Evolutionary conservation across 2,329 filamentous ascomycete genomes (phyloP).

Genomic region (Claviceps digitariae): DNA sequence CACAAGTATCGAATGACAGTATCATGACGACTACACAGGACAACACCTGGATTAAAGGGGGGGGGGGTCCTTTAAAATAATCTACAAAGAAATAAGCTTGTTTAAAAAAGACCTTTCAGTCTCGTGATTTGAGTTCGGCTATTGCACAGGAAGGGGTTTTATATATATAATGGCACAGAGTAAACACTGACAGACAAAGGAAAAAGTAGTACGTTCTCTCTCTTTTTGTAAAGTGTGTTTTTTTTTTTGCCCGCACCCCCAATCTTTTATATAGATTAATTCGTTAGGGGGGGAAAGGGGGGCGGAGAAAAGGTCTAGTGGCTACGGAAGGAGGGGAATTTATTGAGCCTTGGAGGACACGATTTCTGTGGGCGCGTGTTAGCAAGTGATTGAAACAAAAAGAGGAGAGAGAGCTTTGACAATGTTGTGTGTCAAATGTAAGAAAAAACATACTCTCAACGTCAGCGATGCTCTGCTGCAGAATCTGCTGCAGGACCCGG

Average conservation of each 20-base stretch:
- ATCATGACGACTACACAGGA: background rate
- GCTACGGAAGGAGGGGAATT: background rate
- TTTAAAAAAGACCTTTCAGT: background rate
- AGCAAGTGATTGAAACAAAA: background rate
- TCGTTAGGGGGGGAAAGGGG: background rate
- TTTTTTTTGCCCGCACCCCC: background rate
- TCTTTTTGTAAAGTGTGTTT: background rate
- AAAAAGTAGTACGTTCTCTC: background rate
- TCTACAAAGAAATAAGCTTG: too few species aligned
- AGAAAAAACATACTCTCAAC: conserved; percentile 67
- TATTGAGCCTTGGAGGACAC: background rate
- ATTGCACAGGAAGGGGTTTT: background rate
- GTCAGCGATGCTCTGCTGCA: conserved; percentile 90
- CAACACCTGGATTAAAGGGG: too few species aligned
- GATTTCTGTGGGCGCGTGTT: background rate
- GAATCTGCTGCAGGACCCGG: conserved; percentile 92
- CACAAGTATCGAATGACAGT: too few species aligned
- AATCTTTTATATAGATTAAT: background rate
- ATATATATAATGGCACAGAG: background rate
- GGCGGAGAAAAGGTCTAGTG: background rate
- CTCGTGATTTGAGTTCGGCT: background rate
- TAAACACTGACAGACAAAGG: background rate
- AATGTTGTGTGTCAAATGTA: too few species aligned
- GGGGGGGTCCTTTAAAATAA: too few species aligned
- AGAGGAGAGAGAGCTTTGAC: too few species aligned